These are phyloP conservation scores for Colletotrichum eleusines DNA, from an alignment of 2,329 filamentous ascomycete species.

Conservation along the genomic window DNA sequence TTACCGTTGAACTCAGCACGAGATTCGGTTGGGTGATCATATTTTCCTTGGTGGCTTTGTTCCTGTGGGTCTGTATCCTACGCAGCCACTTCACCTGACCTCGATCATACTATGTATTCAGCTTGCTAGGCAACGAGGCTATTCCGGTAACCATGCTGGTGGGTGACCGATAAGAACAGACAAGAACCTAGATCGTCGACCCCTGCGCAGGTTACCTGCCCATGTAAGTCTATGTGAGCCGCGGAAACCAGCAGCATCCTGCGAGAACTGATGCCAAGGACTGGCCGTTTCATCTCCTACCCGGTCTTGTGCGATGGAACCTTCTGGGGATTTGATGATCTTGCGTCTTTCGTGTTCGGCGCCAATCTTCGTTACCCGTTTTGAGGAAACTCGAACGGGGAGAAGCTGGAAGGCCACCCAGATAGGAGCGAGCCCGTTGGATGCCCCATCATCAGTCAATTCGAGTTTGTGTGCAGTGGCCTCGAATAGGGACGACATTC, in stretches of 20 bases:
- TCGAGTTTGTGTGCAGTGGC: no score
- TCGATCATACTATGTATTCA: neutral
- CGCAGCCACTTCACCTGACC: neutral
- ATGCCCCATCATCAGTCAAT: neutral
- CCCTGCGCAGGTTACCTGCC: neutral
- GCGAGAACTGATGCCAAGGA: no score
- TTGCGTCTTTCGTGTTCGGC: no score
- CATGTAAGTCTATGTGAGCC: neutral
- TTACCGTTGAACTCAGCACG: neutral
- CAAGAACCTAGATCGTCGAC: neutral
- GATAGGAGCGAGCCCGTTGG: neutral
- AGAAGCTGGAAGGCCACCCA: neutral
- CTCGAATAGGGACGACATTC: neutral
- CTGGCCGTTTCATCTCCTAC: neutral
- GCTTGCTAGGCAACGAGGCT: neutral
- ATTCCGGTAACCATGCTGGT: neutral
- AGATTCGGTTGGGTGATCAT: slow-evolving; percentile 8
- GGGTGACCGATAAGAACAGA: neutral
- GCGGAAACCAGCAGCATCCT: neutral
- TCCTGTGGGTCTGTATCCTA: neutral
- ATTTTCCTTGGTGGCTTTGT: neutral
- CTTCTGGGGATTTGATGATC: no score
- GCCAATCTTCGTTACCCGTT: neutral
- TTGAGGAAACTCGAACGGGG: neutral
- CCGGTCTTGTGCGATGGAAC: neutral